Evolutionary conservation across 768 basidiomycete species (phyloP), one percentile per base, ranked within the genome.

Genomic region (Hygrocybe punicea): DNA sequence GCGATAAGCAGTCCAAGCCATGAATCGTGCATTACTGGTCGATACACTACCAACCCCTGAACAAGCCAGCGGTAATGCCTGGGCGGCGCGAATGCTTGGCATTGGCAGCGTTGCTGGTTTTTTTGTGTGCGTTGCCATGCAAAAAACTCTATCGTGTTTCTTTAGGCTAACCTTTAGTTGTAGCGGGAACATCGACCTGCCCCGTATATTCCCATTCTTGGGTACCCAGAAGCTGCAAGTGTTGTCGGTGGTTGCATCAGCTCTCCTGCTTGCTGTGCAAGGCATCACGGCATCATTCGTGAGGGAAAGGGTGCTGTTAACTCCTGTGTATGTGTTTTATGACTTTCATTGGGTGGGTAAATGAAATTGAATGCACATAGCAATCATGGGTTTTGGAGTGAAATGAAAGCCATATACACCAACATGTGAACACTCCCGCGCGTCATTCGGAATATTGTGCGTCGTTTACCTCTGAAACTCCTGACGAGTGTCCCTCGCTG

Each of bases 1-100:
- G 16, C 23, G 53, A 34, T 29, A 52, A 46, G 54, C 62, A 87
- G 93, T 95, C 2, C 89, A 89, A 76, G 91, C 93, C 1, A 84
- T 93, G 17, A 93, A 97, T 68, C 89, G 95, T 48, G 91, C 94
- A 0, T 80, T 97, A 9, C 76, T 98, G 7, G 91, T 98, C 1
- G 95, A 98, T 67, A 89, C 82, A 0, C 70, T 96, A 4, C 87
- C 93, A 0, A 74, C 88, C 0, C 67, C 80, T 1, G 76, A 83
- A 23, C 95, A 98, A 69, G 84, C 93, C 6, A 76, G 81, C 8
- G 94, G 90, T 1, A 97, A 95, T 66, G 95, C 95, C 0, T 98
- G 95, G 95, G 95, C 93, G 1, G 92, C 91, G 1, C 77, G 89
- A n/a, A 95, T 97, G 92, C 74, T 89, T 45, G 91, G 91, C 1